Conservation (phyloP, 2,329 filamentous ascomycete genomes). For the Hymenoscyphus scutula region DNA sequence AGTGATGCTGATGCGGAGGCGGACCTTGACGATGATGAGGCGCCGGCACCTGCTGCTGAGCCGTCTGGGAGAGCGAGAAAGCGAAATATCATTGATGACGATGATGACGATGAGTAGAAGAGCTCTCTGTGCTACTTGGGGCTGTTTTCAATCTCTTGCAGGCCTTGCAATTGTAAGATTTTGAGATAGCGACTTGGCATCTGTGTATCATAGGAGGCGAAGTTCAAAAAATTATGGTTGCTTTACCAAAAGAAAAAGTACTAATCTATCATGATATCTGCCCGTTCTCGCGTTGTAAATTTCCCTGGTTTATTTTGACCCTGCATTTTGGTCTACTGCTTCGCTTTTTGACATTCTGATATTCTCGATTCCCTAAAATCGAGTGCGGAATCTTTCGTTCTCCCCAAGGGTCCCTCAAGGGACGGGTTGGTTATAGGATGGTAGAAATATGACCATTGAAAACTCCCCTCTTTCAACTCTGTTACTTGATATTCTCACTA, state of each 20-base stretch:
- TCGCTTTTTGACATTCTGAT: no score
- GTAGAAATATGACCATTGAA: no score
- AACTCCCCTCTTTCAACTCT: no score
- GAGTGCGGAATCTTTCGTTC: no score
- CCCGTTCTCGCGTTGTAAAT: no score
- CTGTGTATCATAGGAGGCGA: slow-evolving; percentile 1
- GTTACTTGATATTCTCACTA: no score
- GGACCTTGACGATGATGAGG: slow-evolving; percentile 51
- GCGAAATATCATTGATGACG: slow-evolving; percentile 59
- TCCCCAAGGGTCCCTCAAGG: no score
- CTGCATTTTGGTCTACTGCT: no score
- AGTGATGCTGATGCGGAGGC: slow-evolving; percentile 50
- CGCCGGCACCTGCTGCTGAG: slow-evolving; percentile 38
- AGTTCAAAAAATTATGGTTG: not conserved
- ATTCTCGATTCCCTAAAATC: no score
- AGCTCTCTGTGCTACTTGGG: not conserved
- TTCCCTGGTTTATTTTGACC: no score
- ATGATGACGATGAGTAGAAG: slow-evolving; percentile 48
- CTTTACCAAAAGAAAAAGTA: not conserved
- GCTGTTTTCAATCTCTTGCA: not conserved
- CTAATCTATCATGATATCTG: not conserved
- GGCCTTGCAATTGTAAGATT: not conserved
- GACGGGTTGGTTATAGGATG: no score
- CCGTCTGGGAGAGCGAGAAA: slow-evolving; percentile 44
- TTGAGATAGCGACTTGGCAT: not conserved